Percentiles rank a stretch among this genome's conserved stretches.
phyloP scores from a whole-genome alignment of 129 eudicot species.

The Flaveria brownii region DNA sequence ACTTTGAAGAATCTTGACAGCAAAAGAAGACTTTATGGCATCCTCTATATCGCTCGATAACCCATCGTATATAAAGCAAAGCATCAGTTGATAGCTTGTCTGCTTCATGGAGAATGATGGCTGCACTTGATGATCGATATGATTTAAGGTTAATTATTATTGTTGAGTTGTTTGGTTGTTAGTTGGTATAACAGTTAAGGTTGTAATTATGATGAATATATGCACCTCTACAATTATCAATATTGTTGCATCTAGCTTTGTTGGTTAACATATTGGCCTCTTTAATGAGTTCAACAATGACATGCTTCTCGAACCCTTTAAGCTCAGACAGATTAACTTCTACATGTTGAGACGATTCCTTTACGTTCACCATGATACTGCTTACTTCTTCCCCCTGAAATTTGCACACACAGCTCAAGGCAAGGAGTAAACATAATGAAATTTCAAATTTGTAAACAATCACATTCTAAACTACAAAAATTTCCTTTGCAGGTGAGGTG shows the following conservation, averaged over 20 bases:
- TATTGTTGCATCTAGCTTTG: conserved; percentile 15
- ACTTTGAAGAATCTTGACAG: conserved; percentile 63
- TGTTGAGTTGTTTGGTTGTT: no score
- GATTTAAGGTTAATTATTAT: not conserved
- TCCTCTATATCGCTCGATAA: conserved; percentile 67
- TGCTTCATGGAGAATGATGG: conserved; percentile 70
- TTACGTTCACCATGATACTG: conserved; percentile 65
- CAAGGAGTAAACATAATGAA: not conserved
- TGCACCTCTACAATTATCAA: conserved; percentile 57
- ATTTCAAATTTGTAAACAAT: not conserved
- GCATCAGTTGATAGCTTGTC: conserved; percentile 80
- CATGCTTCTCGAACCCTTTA: conserved; percentile 81
- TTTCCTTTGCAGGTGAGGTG: not conserved
- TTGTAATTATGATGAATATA: conserved; percentile 15
- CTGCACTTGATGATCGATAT: conserved; percentile 41
- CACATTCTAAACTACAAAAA: not conserved
- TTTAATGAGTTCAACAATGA: conserved; percentile 69
- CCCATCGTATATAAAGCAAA: conserved; percentile 63
- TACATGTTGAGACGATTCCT: conserved; percentile 63
- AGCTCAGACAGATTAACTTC: conserved; percentile 71
- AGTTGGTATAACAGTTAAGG: not conserved
- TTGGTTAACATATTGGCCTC: conserved; percentile 45
- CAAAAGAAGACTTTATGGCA: conserved; percentile 68
- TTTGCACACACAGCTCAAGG: not conserved
- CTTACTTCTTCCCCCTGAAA: conserved; percentile 71